Evolutionary conservation across 2,329 filamentous ascomycete species (phyloP), one percentile per base, ranked within the genome.

Genomic region (Diaporthe longicolla): DNA sequence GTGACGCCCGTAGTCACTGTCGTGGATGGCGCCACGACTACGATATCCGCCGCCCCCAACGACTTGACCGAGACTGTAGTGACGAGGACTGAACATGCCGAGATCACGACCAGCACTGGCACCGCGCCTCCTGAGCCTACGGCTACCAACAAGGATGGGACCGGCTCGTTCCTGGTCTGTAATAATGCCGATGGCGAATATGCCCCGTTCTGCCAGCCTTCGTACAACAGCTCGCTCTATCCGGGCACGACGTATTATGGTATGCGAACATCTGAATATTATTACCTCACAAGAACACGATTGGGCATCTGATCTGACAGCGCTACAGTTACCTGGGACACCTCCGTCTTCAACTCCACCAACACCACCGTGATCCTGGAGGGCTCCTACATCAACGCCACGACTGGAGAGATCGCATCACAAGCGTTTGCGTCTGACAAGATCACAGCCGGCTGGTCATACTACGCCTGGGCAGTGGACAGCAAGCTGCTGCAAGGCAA

Each of bases 251-350:
- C 84, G 0, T 90, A 90, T 80, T 90, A 89, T 76, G 81, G 88
- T 90, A 78, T 75, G 84, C 76, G 26, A 37, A 29, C 4, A 2
- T 19, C 32, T 24, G 11, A 26, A 19, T 2, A 3, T 8, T 21
- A 1, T 21, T 37, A 37, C 4, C 19, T 19, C 13, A 21, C 15
- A 68, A 8, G 11, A 40, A 4, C n/a, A 21, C 40, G 13, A 32
- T 54, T 43, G 70, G 50, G 24, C 24, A 13, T 29, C 24, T 45
- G 24, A 73, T 75, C 40, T 43, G 21, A 40, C 21, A 24, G n/a
- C 43, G 15, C 4, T 32, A 17, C 61, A 90, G 89, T 91, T 71
- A 89, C 87, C 37, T 91, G 89, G 89, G 88, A 91, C 76, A 83
- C 88, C 32, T 81, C 84, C 68, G 87, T 83, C 81, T 90, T 89